Evolutionary conservation across 768 basidiomycete genomes (phyloP), one percentile per base, ranked within the genome.

Genomic region (Rhodotorula taiwanensis): DNA sequence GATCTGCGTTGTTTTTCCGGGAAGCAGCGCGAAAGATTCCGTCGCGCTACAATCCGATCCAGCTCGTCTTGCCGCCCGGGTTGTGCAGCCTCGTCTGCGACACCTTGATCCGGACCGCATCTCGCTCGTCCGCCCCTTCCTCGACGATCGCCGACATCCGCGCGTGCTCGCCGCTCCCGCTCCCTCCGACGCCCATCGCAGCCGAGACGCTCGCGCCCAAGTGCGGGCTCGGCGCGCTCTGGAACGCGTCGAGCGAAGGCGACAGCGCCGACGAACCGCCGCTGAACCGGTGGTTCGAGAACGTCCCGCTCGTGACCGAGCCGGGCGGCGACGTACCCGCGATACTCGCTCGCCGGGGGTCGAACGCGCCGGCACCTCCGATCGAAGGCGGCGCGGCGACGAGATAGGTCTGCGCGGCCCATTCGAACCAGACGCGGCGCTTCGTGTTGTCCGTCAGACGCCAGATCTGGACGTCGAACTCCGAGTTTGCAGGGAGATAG

Each of bases 61-160:
- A 60, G 20, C 36, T 57, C 31, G 33, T 88, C 51, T 87, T 80
- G 5, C 94, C 94, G 3, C 83, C 83, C 0, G 92, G 84, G 76
- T 98, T 99, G 72, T 95, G 94, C 74, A 99, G 76, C 68, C 83
- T 83, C 36, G 91, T 93, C 77, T 97, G 92, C 8, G 93, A 90
- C 74, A 99, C 93, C 76, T 98, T 97, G 52, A 98, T 55, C 52
- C 70, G 47, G 18, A 27, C 16, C 13, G 42, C 49, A 25, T 27
- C 60, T 52, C 34, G 41, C 55, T 43, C 52, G 21, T 33, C 50
- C 43, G 66, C 60, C 27, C 48, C 44, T 52, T 69, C 67, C 60
- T 64, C 50, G 44, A 53, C 66, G 56, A 58, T 64, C 23, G 50
- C 67, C 50, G 52, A 44, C 58, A 58, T 67, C 65, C 63, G 42